phyloP scores from a whole-genome alignment of 2,329 filamentous ascomycete genomes.

The Bipolaris cookei region DNA sequence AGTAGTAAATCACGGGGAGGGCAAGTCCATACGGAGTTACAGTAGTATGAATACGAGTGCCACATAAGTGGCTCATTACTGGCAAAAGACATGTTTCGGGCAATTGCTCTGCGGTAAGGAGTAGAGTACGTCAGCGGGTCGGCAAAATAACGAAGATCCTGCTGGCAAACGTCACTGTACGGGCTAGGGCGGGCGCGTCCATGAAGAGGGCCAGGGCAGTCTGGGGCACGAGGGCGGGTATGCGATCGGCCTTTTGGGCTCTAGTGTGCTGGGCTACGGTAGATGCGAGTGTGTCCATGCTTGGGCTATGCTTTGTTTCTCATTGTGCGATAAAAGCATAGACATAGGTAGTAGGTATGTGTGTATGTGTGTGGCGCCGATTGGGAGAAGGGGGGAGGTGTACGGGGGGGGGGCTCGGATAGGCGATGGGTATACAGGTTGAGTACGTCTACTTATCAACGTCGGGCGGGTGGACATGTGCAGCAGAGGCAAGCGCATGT shows the following conservation, averaged over 20 bases:
- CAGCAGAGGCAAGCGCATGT: background rate
- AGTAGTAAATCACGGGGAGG: too few species aligned
- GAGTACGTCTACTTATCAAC: too few species aligned
- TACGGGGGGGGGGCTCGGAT: background rate
- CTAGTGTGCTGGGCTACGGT: background rate
- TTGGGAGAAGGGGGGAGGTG: background rate
- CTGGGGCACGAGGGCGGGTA: background rate
- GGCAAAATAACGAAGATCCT: background rate
- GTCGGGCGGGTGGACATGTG: too few species aligned
- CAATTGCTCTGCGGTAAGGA: background rate
- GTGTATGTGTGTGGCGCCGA: too few species aligned
- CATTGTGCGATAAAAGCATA: too few species aligned
- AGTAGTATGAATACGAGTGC: too few species aligned
- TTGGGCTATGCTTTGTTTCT: background rate
- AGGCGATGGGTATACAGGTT: background rate
- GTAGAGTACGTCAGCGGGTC: constrained; percentile 3
- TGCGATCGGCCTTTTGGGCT: constrained; percentile 6
- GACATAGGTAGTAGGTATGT: too few species aligned
- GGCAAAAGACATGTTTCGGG: background rate
- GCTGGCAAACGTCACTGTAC: background rate
- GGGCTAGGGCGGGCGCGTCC: background rate
- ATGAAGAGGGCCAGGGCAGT: background rate
- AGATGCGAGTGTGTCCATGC: background rate
- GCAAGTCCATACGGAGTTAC: too few species aligned
- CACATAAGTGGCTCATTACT: background rate